These are phyloP conservation scores for Verbascum thapsus DNA, from an alignment of 257 asterid species.

Conservation along the genomic window DNA sequence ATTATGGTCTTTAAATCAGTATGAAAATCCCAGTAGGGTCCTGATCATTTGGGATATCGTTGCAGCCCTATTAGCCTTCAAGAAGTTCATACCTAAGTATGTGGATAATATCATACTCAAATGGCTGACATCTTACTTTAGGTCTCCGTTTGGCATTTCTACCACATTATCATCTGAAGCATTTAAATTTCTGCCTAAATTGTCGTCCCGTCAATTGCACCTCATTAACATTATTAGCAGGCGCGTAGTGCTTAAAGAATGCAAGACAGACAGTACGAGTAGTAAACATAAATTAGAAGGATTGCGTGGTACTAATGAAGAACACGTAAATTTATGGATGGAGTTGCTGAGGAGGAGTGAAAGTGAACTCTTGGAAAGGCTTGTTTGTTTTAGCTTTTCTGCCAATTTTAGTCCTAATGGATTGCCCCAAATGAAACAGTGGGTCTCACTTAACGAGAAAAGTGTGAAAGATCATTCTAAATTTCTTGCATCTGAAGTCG, in stretches of 20 bases:
- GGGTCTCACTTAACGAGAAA: constrained; percentile 53
- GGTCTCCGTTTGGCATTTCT: constrained; percentile 41
- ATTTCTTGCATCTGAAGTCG: constrained; percentile 52
- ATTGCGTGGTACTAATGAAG: constrained; percentile 36
- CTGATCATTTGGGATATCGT: constrained; percentile 78
- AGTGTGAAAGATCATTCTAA: constrained; percentile 48
- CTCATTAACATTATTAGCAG: constrained; percentile 66
- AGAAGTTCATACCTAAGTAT: constrained; percentile 54
- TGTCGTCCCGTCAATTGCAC: constrained; percentile 77
- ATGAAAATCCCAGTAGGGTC: constrained; percentile 47
- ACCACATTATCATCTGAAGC: constrained; percentile 41
- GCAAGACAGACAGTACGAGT: constrained; percentile 31
- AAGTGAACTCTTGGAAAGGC: constrained; percentile 79
- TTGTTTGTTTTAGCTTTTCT: constrained; percentile 53
- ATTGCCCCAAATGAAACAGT: constrained; percentile 71
- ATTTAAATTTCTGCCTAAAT: constrained; percentile 41
- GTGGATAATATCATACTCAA: constrained; percentile 52
- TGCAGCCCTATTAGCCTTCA: constrained; percentile 71
- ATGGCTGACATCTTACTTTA: constrained; percentile 62
- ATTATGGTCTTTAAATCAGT: constrained; percentile 63
- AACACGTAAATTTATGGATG: constrained; percentile 48
- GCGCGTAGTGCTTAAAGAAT: constrained; percentile 56
- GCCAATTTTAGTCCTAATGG: constrained; percentile 54
- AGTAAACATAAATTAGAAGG: constrained; percentile 36
- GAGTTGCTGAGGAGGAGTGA: constrained; percentile 59